A percentile compares a stretch with the other conserved stretches of the same genome.
These are phyloP conservation scores for Debaryomyces udenii DNA, from an alignment of 1,139 yeast species.

Conservation along the genomic window DNA sequence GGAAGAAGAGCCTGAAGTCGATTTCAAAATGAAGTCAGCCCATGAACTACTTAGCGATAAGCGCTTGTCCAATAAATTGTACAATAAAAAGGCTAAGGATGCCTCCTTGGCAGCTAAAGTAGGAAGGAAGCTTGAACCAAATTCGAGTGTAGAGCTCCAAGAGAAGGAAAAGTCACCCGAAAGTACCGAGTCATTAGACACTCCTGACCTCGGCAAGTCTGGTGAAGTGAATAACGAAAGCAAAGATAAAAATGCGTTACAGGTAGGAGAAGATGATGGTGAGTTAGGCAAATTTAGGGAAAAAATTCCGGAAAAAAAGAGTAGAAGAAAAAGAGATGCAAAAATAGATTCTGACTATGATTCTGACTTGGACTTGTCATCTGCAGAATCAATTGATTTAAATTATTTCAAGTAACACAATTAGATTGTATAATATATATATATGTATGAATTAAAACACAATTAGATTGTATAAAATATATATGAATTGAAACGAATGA, in stretches of 20 bases:
- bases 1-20: conserved; percentile 34
- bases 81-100: background rate
- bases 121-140: background rate
- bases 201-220: too few relatives aligned
- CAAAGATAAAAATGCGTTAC: too few relatives aligned
- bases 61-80: conserved; percentile 18
- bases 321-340: conserved; percentile 20
- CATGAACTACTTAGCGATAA: conserved; percentile 44
- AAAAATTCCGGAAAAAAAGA: background rate
- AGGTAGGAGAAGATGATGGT: too few relatives aligned
- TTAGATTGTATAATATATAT: background rate
- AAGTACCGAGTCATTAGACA: too few relatives aligned
- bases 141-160: background rate
- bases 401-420: conserved; percentile 1
- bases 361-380: conserved; percentile 29
- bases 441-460: too few relatives aligned
- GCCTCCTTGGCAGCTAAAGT: background rate
- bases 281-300: background rate
- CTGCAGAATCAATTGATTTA: conserved; percentile 11
- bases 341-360: conserved; percentile 33
- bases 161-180: too few relatives aligned
- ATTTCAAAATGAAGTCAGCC: conserved; percentile 52
- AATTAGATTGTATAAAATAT: background rate
- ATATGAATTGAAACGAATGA: background rate
- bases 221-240: too few relatives aligned